Evolutionary conservation across 73 alveolate genomes (phyloP).

Genomic region (Paramecium tetraurelia): DNA sequence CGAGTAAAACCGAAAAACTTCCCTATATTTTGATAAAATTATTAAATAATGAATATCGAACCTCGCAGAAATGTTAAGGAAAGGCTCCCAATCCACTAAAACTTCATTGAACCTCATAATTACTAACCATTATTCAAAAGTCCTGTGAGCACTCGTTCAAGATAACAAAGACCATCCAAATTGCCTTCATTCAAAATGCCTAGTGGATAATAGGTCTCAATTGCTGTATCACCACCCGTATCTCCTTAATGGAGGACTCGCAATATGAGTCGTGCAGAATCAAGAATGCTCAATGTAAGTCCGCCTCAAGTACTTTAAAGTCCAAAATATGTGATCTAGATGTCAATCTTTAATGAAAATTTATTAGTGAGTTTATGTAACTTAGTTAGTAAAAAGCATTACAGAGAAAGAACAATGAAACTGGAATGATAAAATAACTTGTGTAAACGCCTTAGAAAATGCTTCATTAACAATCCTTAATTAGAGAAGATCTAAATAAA

Average conservation of each 20-base stretch:
- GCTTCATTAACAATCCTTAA: background rate
- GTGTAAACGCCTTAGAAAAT: background rate
- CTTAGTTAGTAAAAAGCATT: background rate
- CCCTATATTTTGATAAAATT: background rate
- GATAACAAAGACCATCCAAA: background rate
- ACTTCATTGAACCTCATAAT: background rate
- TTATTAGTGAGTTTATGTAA: background rate
- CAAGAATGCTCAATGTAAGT: background rate
- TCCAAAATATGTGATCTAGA: background rate
- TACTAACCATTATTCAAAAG: background rate
- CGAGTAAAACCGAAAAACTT: background rate
- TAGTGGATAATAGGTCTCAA: background rate
- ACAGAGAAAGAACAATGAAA: background rate
- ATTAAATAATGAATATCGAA: background rate
- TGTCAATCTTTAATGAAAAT: background rate
- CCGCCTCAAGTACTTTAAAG: background rate
- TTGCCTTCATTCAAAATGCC: background rate
- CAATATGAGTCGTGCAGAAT: background rate
- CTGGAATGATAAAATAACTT: background rate
- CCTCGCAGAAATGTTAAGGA: background rate
- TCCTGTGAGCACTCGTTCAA: background rate
- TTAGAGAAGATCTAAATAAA: constrained; percentile 43
- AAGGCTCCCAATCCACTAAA: background rate
- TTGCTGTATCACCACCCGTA: background rate
- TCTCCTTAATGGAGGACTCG: background rate